Conservation (phyloP, 2,329 filamentous ascomycete genomes). For the Endothia cerciana region DNA sequence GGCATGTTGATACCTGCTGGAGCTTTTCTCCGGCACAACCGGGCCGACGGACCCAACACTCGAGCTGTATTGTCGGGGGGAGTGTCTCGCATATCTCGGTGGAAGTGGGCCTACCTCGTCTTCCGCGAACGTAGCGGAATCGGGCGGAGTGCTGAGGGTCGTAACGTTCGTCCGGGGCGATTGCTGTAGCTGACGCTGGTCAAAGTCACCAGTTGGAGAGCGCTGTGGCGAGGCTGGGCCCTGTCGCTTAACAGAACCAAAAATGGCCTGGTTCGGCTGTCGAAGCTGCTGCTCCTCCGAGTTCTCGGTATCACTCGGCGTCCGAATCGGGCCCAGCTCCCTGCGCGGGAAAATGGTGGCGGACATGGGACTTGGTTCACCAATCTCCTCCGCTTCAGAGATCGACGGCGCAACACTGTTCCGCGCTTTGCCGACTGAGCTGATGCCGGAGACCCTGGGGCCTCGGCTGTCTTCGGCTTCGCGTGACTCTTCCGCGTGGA, state of each 20-base stretch:
- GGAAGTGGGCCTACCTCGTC: conserved; percentile 41
- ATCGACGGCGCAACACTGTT: conserved; percentile 41
- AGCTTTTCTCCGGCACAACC: conserved; percentile 35
- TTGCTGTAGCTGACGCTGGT: conserved; percentile 20
- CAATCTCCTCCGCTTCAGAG: conserved; percentile 33
- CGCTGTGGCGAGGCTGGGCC: conserved; percentile 31
- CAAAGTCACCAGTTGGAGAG: conserved; percentile 30
- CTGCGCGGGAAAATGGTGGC: conserved; percentile 12
- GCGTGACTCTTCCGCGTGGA: conserved; percentile 46
- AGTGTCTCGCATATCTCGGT: conserved; percentile 30
- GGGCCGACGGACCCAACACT: conserved; percentile 19
- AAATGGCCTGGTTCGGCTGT: conserved; percentile 31
- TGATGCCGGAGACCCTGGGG: conserved; percentile 13
- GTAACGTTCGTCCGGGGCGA: conserved; percentile 41
- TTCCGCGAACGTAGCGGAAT: conserved; percentile 39
- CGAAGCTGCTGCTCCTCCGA: conserved; percentile 15
- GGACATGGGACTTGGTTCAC: conserved; percentile 9
- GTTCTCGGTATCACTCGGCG: conserved; percentile 8
- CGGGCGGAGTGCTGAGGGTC: conserved; percentile 38
- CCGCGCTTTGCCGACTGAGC: conserved; percentile 28
- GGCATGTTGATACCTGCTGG: conserved; percentile 32
- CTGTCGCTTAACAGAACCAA: conserved; percentile 32
- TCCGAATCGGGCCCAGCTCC: conserved; percentile 18
- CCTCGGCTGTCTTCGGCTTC: conserved; percentile 31
- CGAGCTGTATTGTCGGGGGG: conserved; percentile 21